These are phyloP conservation scores for Dillenia suffruticosa DNA, from an alignment of 164 flowering plant genomes.

Conservation along the genomic window DNA sequence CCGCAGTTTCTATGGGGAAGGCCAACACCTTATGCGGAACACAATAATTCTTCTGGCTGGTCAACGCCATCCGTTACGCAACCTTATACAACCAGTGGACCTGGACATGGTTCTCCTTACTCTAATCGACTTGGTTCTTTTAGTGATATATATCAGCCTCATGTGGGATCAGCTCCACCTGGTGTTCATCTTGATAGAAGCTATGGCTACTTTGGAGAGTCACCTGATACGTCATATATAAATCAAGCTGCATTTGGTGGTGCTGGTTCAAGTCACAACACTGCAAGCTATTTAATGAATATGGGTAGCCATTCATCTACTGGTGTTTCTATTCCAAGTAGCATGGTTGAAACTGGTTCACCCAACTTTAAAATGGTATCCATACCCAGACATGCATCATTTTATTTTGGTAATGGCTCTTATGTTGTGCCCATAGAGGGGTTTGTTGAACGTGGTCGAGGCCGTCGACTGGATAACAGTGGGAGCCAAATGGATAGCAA, in stretches of 20 bases:
- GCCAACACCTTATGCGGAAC: slow-evolving; percentile 52
- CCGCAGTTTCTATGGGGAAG: slow-evolving; percentile 98
- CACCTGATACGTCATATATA: slow-evolving; percentile 57
- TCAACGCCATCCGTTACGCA: slow-evolving; percentile 36
- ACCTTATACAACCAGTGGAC: slow-evolving; percentile 49
- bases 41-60: slow-evolving; percentile 49
- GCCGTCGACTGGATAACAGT: slow-evolving; percentile 43
- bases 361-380: slow-evolving; percentile 61
- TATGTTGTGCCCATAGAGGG: slow-evolving; percentile 55
- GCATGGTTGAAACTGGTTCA: slow-evolving; percentile 60
- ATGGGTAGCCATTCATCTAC: slow-evolving; percentile 44
- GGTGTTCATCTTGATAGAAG: slow-evolving; percentile 65
- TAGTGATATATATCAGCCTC: slow-evolving; percentile 48
- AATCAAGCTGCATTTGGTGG: slow-evolving; percentile 46
- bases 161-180: slow-evolving; percentile 97
- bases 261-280: slow-evolving; percentile 43
- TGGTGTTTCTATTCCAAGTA: slow-evolving; percentile 46
- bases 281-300: slow-evolving; percentile 45
- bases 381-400: slow-evolving; percentile 55
- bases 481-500: slow-evolving; percentile 63
- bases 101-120: slow-evolving; percentile 46
- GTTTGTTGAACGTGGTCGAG: slow-evolving; percentile 58
- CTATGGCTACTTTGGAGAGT: slow-evolving; percentile 61
- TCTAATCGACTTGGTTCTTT: slow-evolving; percentile 39
- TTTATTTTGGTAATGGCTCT: slow-evolving; percentile 45